These are phyloP conservation scores for Klebsormidium nitens DNA, from an alignment of 139 green algal species.

Conservation along the genomic window DNA sequence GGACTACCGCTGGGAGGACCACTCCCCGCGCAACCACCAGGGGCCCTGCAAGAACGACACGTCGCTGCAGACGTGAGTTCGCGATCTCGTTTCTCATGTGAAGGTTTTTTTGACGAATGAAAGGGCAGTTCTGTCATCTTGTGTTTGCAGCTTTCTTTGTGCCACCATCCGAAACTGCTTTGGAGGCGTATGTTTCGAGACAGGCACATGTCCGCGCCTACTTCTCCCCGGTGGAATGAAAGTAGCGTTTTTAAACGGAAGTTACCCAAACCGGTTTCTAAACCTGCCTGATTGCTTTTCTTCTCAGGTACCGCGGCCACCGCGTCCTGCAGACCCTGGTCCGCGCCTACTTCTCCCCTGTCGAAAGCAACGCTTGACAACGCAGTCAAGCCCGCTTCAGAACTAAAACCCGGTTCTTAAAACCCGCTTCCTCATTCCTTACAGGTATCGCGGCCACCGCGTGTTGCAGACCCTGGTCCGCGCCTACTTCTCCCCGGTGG, in stretches of 20 bases:
- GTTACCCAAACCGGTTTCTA: slow-evolving; percentile 55
- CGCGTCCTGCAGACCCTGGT: slow-evolving; percentile 78
- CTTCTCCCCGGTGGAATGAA: slow-evolving; percentile 46
- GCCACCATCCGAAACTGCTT: background rate
- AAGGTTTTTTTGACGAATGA: background rate
- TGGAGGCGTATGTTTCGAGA: no score
- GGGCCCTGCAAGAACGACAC: background rate
- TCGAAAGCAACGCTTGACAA: background rate
- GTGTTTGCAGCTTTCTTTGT: background rate
- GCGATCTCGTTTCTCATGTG: background rate
- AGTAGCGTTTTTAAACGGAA: no score
- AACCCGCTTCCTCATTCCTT: slow-evolving; percentile 62
- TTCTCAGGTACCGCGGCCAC: slow-evolving; percentile 81
- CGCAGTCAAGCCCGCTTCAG: no score
- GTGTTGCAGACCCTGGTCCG: slow-evolving; percentile 81
- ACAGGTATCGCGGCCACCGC: slow-evolving; percentile 72
- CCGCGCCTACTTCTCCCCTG: slow-evolving; percentile 66
- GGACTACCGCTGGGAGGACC: slow-evolving; percentile 71
- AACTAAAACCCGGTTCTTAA: slow-evolving; percentile 53
- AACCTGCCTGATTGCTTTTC: slow-evolving; percentile 62
- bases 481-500: slow-evolving; percentile 59
- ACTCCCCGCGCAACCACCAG: slow-evolving; percentile 47
- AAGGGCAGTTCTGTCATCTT: background rate
- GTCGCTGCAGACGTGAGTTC: background rate
- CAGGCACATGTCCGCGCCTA: slow-evolving; percentile 84